Percentiles rank a stretch among this genome's conserved stretches.
Conservation (phyloP, 179 eudicot species). For the Pouteria campechiana region DNA sequence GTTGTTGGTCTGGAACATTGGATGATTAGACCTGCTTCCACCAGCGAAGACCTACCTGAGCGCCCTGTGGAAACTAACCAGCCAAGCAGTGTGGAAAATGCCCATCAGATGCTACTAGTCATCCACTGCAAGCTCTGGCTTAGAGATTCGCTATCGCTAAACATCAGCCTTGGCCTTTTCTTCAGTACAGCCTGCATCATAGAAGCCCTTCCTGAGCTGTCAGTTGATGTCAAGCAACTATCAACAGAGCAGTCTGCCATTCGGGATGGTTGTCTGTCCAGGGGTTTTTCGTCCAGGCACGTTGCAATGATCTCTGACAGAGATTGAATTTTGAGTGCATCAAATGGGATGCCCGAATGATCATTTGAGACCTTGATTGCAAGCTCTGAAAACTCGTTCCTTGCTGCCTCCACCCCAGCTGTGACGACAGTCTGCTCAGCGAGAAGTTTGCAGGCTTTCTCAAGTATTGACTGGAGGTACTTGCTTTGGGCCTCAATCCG, state of each 20-base stretch:
- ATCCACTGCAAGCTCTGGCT: conserved; percentile 38
- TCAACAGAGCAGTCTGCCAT: conserved; percentile 41
- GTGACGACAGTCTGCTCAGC: conserved; percentile 32
- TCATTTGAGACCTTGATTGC: conserved; percentile 50
- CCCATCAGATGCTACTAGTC: conserved; percentile 30
- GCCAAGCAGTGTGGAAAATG: too few relatives aligned
- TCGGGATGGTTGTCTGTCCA: conserved; percentile 13
- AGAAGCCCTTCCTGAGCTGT: conserved; percentile 30
- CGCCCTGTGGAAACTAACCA: too few relatives aligned
- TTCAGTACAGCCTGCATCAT: conserved; percentile 23
- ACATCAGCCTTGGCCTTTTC: conserved; percentile 40
- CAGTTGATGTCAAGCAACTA: conserved; percentile 42
- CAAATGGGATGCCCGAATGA: conserved; percentile 17
- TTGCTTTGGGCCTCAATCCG: conserved; percentile 76
- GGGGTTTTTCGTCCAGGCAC: conserved; percentile 15
- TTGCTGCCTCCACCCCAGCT: conserved; percentile 54
- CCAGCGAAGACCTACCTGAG: too few relatives aligned
- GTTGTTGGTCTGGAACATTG: too few relatives aligned
- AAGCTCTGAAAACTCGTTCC: conserved; percentile 55
- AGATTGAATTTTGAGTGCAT: conserved; percentile 20
- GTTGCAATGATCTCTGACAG: conserved; percentile 16
- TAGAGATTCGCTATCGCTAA: conserved; percentile 24
- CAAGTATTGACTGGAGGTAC: conserved; percentile 67
- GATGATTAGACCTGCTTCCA: too few relatives aligned
- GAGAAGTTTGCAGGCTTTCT: conserved; percentile 72